Percentiles rank a stretch among this genome's conserved stretches.
Evolutionary conservation across 192 early-diverging fungal genomes (phyloP).

Genomic region (Gonapodya prolifera): DNA sequence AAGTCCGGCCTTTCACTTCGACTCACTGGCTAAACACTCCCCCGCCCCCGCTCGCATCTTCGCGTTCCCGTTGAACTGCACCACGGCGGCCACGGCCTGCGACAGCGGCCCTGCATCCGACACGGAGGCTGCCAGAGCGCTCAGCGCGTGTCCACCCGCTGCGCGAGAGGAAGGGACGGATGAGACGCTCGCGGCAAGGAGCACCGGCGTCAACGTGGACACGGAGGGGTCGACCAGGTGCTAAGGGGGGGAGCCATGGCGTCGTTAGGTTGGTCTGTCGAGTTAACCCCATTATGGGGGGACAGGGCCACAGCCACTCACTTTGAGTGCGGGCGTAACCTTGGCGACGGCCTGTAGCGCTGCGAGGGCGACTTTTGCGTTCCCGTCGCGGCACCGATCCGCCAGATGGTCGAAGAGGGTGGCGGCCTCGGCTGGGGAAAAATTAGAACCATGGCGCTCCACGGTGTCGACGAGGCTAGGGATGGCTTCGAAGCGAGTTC

Average conservation of each 20-base stretch:
- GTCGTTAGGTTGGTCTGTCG: too few relatives aligned
- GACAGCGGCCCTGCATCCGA: background rate
- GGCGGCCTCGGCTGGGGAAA: constrained; percentile 6
- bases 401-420: constrained; percentile 4
- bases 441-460: background rate
- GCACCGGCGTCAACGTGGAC: background rate
- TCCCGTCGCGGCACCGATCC: constrained; percentile 12
- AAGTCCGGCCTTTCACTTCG: too few relatives aligned
- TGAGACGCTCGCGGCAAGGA: background rate
- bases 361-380: constrained; percentile 6
- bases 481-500: too few relatives aligned
- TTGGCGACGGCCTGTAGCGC: constrained; percentile 4
- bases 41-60: background rate
- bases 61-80: background rate
- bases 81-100: background rate
- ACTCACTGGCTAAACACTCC: background rate
- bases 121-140: background rate
- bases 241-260: background rate
- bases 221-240: background rate
- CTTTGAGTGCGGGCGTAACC: background rate
- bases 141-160: background rate
- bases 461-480: too few relatives aligned
- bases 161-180: background rate
- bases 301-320: background rate
- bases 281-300: background rate